Base-by-base conservation (phyloP, 2,329 filamentous ascomycete genomes). In the Colletotrichum karsti region DNA sequence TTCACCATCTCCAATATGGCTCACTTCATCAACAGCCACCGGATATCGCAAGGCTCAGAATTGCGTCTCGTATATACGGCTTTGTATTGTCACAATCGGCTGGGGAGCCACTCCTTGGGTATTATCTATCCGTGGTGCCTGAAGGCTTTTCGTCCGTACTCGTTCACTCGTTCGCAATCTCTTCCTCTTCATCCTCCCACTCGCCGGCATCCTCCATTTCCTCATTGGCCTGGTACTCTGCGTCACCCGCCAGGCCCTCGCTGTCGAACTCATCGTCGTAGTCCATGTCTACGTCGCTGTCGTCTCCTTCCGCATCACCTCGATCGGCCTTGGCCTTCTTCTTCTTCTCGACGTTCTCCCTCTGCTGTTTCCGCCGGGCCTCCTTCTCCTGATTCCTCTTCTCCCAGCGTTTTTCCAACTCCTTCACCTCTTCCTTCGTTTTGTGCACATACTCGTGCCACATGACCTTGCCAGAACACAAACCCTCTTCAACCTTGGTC, bases 361-460 rank as follows among this genome's bases (percentile, higher is more conserved):
- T 94, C 77, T 99, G 96, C 74, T 93, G 87, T 77, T 91, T 91
- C 81, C 90, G 92, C 71, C 96, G 86, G 63, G 89, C 89, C 64
- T 95, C 95, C 83, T 97, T 98, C 78, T 96, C 93, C 74, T 90
- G 89, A 64, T 88, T 87, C 74, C 89, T 88, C 81, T 92, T 83
- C 72, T 94, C 91, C 93, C 96, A 98, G 72, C 89, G 88, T 82
- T 91, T 89, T 73, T 98, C 95, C 73, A 98, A 81, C 71, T 92
- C 89, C 76, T 91, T 88, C 63, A 94, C 83, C 78, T 99, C 95
- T 18, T 89, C 87, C 73, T 90, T 90, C 7, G 89, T 90, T 86
- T 99, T 99, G 77, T 91, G 89, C 59, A 98, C 90, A 77, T 94
- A 97, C 77, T 98, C 94, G 79, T 99, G 96, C 96, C 96, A 99